Conservation (phyloP, 106 monocot species). For the Apostasia shenzhenica region DNA sequence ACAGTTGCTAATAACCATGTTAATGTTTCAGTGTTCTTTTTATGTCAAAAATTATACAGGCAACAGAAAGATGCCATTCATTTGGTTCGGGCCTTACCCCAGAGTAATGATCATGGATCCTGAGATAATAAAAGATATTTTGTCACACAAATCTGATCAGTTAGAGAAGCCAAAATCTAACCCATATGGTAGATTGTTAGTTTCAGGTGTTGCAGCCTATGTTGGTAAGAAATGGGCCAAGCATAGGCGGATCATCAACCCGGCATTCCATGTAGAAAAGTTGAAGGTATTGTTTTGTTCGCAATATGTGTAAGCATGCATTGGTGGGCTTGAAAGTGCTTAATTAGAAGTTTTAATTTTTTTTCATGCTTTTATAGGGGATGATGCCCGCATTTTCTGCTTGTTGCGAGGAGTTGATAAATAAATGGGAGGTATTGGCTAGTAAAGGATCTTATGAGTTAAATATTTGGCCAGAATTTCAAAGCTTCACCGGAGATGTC, state of each 20-base stretch:
- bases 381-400: conserved; percentile 48
- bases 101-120: conserved; percentile 55
- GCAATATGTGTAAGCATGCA: no score
- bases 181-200: conserved; percentile 8
- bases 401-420: conserved; percentile 31
- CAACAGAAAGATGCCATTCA: conserved; percentile 26
- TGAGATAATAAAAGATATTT: conserved; percentile 39
- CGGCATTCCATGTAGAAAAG: conserved; percentile 70
- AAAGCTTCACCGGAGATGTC: conserved; percentile 47
- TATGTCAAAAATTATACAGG: no score
- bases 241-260: conserved; percentile 66
- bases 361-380: conserved; percentile 10
- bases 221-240: conserved; percentile 75
- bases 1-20: no score
- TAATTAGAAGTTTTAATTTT: background rate
- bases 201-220: conserved; percentile 28
- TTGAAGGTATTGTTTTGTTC: conserved; percentile 38
- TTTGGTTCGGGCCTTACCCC: conserved; percentile 52
- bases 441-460: conserved; percentile 25
- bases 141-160: conserved; percentile 51
- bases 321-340: no score
- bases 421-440: conserved; percentile 34
- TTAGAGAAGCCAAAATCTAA: conserved; percentile 28
- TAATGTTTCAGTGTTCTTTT: no score
- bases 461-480: conserved; percentile 63